Percentiles rank a stretch among this genome's conserved stretches.
Evolutionary conservation across 352 stramenopile genomes (phyloP).

Genomic region (Elongisporangium senticosum): DNA sequence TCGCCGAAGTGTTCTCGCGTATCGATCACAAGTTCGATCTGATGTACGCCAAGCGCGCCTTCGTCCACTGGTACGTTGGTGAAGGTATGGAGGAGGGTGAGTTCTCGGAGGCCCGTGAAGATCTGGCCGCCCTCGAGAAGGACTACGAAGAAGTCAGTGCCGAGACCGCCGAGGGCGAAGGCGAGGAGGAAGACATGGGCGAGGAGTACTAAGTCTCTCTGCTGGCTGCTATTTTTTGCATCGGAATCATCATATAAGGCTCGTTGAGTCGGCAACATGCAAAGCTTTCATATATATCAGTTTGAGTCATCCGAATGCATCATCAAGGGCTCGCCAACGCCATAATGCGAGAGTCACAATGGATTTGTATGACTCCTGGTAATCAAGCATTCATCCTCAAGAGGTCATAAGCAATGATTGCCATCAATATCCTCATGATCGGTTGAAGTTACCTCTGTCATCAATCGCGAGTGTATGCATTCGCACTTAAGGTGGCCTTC

Average conservation of each 20-base stretch:
- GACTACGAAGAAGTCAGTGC: constrained; percentile 99
- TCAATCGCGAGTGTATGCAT: background rate
- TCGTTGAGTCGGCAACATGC: background rate
- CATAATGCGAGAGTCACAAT: no score
- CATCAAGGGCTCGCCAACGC: no score
- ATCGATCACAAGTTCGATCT: constrained; percentile 99
- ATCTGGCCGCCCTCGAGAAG: constrained; percentile 97
- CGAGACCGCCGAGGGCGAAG: constrained; percentile 96
- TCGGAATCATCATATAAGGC: constrained; percentile 1
- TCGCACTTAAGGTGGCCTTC: background rate
- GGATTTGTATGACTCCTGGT: no score
- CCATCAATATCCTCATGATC: background rate
- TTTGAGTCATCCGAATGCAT: no score
- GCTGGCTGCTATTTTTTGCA: constrained; percentile 1
- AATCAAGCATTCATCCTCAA: no score
- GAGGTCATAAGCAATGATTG: no score
- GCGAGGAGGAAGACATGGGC: constrained; percentile 89
- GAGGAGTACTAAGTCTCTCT: constrained; percentile 75
- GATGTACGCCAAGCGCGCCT: constrained; percentile 99
- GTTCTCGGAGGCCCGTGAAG: constrained; percentile 98
- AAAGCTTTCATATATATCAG: background rate
- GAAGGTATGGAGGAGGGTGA: constrained; percentile 99
- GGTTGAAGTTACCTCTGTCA: background rate
- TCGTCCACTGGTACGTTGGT: constrained; percentile 99
- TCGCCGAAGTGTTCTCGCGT: constrained; percentile 96